These are phyloP conservation scores for Cyanophora paradoxa DNA, from an alignment of 78 protist species.

Conservation along the genomic window DNA sequence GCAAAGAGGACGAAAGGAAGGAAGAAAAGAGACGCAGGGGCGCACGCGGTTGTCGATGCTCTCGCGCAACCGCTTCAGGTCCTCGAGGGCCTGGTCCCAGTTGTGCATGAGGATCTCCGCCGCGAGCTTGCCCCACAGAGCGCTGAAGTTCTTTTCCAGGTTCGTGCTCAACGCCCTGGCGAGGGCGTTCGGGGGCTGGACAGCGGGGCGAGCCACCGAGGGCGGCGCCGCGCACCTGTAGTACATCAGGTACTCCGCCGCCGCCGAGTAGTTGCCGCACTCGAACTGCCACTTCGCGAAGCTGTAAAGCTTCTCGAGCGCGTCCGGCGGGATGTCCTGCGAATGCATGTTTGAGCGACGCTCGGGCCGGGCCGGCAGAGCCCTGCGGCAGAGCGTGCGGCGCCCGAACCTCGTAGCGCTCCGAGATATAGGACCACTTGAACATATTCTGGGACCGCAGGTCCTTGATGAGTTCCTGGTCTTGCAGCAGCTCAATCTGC, in stretches of 20 bases:
- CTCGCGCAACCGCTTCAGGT: conserved; percentile 1
- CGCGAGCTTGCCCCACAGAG: conserved; percentile 86
- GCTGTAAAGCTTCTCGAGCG: conserved; percentile 32
- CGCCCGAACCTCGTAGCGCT: conserved; percentile 9
- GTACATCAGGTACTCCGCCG: conserved; percentile 24
- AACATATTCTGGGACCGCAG: too few relatives aligned
- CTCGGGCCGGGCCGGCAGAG: background rate
- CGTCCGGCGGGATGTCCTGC: conserved; percentile 4
- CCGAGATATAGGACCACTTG: conserved; percentile 9
- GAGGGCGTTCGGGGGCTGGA: background rate
- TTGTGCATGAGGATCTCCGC: conserved; percentile 64
- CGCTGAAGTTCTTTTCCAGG: conserved; percentile 35
- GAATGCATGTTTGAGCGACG: background rate
- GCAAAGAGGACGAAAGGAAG: too few relatives aligned
- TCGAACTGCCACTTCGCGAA: conserved; percentile 41
- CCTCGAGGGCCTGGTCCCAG: conserved; percentile 64
- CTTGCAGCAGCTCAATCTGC: conserved; percentile 1
- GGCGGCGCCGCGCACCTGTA: background rate
- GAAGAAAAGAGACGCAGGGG: too few relatives aligned
- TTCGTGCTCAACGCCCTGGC: conserved; percentile 13
- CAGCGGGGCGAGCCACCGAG: background rate
- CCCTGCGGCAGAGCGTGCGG: too few relatives aligned
- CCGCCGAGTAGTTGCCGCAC: conserved; percentile 37
- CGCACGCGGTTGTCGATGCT: background rate
- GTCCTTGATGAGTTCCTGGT: conserved; percentile 17